A percentile compares a stretch with the other conserved stretches of the same genome.
Conservation (phyloP, 2,329 filamentous ascomycete species). For the Camillea tinctor region DNA sequence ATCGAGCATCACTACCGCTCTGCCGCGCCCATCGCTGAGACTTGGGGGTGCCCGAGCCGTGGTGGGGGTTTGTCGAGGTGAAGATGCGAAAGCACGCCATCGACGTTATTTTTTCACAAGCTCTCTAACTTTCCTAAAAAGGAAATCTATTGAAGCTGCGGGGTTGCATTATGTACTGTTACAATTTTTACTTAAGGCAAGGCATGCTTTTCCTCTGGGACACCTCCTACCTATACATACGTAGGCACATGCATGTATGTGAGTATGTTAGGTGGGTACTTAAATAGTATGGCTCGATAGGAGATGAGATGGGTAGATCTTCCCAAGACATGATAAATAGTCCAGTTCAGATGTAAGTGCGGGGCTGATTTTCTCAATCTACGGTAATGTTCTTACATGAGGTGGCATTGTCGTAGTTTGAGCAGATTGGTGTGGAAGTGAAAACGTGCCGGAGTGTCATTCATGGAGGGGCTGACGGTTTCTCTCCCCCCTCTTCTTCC, state of each 20-base stretch:
- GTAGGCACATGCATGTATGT: neutral
- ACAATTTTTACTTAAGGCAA: neutral
- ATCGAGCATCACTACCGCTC: neutral
- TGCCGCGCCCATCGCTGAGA: neutral
- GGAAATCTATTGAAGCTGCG: neutral
- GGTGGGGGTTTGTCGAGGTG: conserved; percentile 1
- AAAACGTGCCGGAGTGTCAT: conserved; percentile 1
- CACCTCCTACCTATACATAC: neutral
- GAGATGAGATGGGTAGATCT: neutral
- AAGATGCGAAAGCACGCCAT: conserved; percentile 17
- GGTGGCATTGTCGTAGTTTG: too few species aligned
- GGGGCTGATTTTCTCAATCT: too few species aligned
- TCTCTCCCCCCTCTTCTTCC: neutral
- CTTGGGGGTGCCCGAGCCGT: neutral
- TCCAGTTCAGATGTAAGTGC: too few species aligned
- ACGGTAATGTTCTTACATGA: too few species aligned
- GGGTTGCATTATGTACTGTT: neutral
- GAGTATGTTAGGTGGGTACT: too few species aligned
- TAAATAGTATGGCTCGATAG: neutral
- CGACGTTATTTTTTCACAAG: conserved; percentile 10
- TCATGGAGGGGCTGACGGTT: conserved; percentile 4
- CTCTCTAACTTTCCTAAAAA: neutral
- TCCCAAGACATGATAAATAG: neutral
- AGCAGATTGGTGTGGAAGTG: neutral
- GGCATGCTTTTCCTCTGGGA: too few species aligned